Evolutionary conservation across 305 asterid species (phyloP).

Genomic region (Fraxinus platypoda): DNA sequence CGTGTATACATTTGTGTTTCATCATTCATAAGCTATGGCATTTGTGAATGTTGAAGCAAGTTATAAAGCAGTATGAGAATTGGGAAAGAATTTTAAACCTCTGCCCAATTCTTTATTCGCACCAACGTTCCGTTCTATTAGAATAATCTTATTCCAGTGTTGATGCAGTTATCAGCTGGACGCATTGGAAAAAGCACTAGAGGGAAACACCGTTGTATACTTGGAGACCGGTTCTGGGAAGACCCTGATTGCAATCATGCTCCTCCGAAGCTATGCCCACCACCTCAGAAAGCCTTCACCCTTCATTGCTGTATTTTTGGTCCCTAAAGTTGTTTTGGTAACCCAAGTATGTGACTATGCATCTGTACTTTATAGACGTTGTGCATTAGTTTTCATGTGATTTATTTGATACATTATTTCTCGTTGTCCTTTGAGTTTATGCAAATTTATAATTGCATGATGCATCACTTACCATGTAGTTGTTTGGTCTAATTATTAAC

Average conservation of each 20-base stretch:
- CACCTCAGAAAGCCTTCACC: constrained; percentile 61
- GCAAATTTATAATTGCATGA: neutral
- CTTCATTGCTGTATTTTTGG: constrained; percentile 71
- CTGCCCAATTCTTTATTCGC: neutral
- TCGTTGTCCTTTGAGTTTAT: neutral
- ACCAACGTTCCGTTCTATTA: neutral
- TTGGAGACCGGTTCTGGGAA: constrained; percentile 91
- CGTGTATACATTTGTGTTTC: neutral
- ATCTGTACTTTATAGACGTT: neutral
- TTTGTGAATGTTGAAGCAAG: neutral
- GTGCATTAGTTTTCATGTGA: neutral
- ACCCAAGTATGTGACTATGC: constrained; percentile 48
- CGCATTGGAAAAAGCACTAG: constrained; percentile 63
- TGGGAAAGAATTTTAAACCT: constrained; percentile 46
- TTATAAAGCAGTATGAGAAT: neutral
- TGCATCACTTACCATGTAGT: neutral
- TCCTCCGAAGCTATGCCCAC: constrained; percentile 62
- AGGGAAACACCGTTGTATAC: constrained; percentile 70
- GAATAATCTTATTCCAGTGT: constrained; percentile 30
- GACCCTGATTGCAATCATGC: constrained; percentile 82
- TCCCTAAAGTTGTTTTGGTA: constrained; percentile 78
- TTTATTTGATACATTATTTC: neutral
- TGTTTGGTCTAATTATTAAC: neutral
- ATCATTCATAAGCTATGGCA: neutral
- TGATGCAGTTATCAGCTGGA: constrained; percentile 75